Evolutionary conservation across 148 eudicot genomes (phyloP).

Genomic region (Polygonum maritimum): DNA sequence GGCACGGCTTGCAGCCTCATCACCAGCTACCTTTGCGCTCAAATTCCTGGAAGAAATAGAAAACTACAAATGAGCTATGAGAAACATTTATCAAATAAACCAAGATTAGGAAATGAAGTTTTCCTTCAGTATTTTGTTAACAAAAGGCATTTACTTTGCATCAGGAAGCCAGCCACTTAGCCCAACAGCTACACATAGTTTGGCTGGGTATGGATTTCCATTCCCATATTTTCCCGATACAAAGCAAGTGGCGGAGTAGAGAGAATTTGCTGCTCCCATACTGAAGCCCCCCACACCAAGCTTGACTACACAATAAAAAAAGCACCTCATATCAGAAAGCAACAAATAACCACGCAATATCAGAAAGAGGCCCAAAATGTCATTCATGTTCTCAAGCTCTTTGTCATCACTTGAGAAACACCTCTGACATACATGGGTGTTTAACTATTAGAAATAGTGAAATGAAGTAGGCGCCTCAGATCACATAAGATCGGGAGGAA

Average conservation of each 20-base stretch:
- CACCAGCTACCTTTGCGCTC: conserved; percentile 31
- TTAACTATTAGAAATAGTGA: not conserved
- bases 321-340: conserved; percentile 5
- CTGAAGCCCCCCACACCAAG: conserved; percentile 95
- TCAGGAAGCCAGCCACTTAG: conserved; percentile 97
- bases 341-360: not conserved
- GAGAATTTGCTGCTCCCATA: conserved; percentile 92
- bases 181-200: conserved; percentile 73
- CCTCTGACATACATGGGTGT: not conserved
- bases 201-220: conserved; percentile 46
- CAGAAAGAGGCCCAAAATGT: not conserved
- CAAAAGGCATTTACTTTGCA: conserved; percentile 54
- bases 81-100: conserved; percentile 2
- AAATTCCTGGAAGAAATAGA: conserved; percentile 36
- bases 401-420: not conserved
- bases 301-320: conserved; percentile 45
- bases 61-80: not conserved
- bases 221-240: conserved; percentile 51
- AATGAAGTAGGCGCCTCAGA: not conserved
- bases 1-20: conserved; percentile 63
- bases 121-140: conserved; percentile 13
- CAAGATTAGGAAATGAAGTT: not conserved
- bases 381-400: not conserved
- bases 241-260: conserved; percentile 67
- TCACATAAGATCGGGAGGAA: not conserved